Base-by-base conservation (phyloP, 2,329 filamentous ascomycete genomes). In the Fusarium sulawesiense region DNA sequence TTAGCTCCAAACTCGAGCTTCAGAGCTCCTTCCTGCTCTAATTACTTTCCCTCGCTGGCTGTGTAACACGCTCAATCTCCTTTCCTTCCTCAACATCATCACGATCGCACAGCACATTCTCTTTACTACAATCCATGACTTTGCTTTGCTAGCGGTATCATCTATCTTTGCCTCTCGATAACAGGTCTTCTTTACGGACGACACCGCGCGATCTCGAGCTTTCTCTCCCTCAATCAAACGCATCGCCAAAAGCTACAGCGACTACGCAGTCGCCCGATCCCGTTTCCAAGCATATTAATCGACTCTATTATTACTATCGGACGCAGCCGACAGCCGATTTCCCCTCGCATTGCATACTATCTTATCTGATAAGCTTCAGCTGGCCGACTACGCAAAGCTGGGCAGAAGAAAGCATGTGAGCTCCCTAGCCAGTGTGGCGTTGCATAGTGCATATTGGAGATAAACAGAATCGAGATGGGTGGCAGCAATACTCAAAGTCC, bases 261-360 rank as follows among this genome's bases (percentile, higher is more conserved):
- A 16, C 12, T 37, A 25, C 67, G 67, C 67, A 56, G 50, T 70
- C 67, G 67, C 67, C 67, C 67, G 63, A 53, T 64, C 67, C 67
- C 63, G 67, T 56, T 32, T 16, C 51, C 20, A 34, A 51, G 29
- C 49, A 53, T 20, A 21, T 21, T 20, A 18, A 40, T 34, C 12
- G 8, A 42, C 37, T 46, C 14, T 42, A 32, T 37, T 62, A 53
- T 61, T 45, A 45, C 45, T 20, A 23, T 63, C 71, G 72, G 72
- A 71, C 46, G 48, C 53, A 57, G 72, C 72, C 72, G 72, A 70
- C 58, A 56, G 46, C 72, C 72, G 72, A 37, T 34, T 66, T 40
- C 30, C 48, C 48, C 48, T 50, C 30, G 29, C 16, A 41, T 40
- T 11, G 8, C 23, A 51, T 25, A 42, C 48, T 58, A 71, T 59